Base-by-base conservation (phyloP, 2,329 filamentous ascomycete genomes). In the Venturiaceae sp. region DNA sequence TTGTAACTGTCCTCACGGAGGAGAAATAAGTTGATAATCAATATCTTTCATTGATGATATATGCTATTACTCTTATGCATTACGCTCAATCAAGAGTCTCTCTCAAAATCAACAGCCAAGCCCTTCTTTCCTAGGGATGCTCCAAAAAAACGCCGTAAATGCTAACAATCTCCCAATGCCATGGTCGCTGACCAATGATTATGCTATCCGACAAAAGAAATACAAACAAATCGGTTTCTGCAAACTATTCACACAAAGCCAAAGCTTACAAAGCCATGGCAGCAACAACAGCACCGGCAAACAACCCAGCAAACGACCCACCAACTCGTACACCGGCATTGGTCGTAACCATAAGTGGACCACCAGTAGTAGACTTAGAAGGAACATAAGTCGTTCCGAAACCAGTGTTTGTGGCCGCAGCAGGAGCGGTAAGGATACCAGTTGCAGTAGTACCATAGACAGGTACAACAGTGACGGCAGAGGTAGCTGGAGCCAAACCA, bases 401-500 rank as follows among this genome's bases (percentile, higher is more conserved):
- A 1, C 44, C 57, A n/a, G 41, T 47, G 16, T 11, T 34, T 11
- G 57, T 58, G 16, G 41, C 50, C 23, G 53, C 33, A 14, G 33
- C 32, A 39, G 61, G 39, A 28, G 41, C 5, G 34, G 13, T n/a
- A 32, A 11, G 23, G 55, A 57, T 16, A 16, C 23, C 34, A 36
- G 60, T 46, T 23, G 47, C 23, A 26, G 21, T 33, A 19, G 26
- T 36, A 28, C 16, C 54, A 1, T 9, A 23, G 19, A 55, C 57
- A 33, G 65, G 64, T 11, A 61, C 39, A 9, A 33, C 21, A n/a
- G 46, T 28, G 32, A 21, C 57, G 21, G 60, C 34, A 39, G 59
- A 56, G 32, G 61, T 53, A 52, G 61, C 63, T 7, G 54, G 55
- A 19, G 60, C 64, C 13, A 68, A 60, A 23, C 65, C 66, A 37